These are phyloP conservation scores for Fistulinella cinereoalba DNA, from an alignment of 1,284 basidiomycete genomes.

Conservation along the genomic window DNA sequence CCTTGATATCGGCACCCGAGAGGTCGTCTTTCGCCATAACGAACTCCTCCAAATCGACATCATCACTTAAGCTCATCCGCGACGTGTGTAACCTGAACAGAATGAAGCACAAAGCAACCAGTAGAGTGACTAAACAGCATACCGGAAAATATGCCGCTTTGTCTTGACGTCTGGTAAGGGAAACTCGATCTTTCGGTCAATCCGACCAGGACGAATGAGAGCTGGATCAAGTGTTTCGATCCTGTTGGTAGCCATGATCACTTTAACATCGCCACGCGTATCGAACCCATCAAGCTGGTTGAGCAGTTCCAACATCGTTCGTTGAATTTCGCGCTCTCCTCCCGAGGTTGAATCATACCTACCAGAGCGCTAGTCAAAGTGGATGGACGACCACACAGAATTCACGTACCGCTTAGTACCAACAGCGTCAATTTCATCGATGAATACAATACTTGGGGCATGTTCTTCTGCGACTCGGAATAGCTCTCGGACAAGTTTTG, in stretches of 20 bases:
- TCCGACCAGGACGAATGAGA: conserved; percentile 95
- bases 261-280: conserved; percentile 98
- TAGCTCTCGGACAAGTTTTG: conserved; percentile 95
- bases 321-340: conserved; percentile 97
- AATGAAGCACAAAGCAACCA: conserved; percentile 1
- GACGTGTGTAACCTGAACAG: conserved; percentile 81
- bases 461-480: conserved; percentile 98
- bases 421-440: conserved; percentile 98
- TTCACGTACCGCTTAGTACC: conserved; percentile 88
- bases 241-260: conserved; percentile 91
- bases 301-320: conserved; percentile 97
- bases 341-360: conserved; percentile 96
- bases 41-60: conserved; percentile 96
- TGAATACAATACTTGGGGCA: conserved; percentile 98
- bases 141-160: conserved; percentile 97
- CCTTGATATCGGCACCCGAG: conserved; percentile 98
- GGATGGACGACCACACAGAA: not conserved
- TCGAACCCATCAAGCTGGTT: conserved; percentile 99
- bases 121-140: conserved; percentile 11
- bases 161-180: conserved; percentile 95
- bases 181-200: conserved; percentile 98
- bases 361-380: conserved; percentile 17
- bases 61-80: conserved; percentile 89
- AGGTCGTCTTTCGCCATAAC: conserved; percentile 96
- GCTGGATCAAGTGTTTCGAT: conserved; percentile 97